phyloP scores from a whole-genome alignment of 2,329 filamentous ascomycete genomes.

The Magnaporthales sp. region DNA sequence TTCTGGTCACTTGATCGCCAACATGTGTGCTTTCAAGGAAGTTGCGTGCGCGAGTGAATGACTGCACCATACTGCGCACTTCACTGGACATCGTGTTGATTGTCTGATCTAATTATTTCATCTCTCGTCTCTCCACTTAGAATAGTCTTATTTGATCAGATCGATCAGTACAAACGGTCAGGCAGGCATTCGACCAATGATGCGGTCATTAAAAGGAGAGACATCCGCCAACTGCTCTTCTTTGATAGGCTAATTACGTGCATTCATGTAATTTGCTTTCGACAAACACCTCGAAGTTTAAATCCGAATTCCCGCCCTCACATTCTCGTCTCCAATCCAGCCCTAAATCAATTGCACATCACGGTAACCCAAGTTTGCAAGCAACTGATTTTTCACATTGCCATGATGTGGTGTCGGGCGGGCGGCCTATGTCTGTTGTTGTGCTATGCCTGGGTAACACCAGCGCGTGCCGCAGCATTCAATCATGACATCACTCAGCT shows the following conservation, averaged over 20 bases:
- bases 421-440: not conserved
- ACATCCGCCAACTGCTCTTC: not conserved
- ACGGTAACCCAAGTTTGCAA: not conserved
- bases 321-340: not conserved
- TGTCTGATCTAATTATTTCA: not conserved
- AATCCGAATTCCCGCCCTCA: not conserved
- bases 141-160: not conserved
- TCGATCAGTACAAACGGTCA: not conserved
- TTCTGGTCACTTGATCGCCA: not conserved
- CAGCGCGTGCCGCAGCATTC: not conserved
- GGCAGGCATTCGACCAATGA: not conserved
- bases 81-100: not conserved
- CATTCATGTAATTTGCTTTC: not conserved
- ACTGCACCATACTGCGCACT: not conserved
- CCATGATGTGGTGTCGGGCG: not conserved
- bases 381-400: not conserved
- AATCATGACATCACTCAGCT: slow-evolving; percentile 2
- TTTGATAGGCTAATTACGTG: not conserved
- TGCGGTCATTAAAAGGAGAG: not conserved
- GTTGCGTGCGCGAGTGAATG: not conserved
- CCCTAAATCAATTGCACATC: not conserved
- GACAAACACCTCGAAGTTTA: not conserved
- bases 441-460: not conserved
- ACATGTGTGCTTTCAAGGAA: not conserved
- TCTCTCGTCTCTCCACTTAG: not conserved